Base-by-base conservation (phyloP, 1,284 basidiomycete species). In the Marasmius sp. region DNA sequence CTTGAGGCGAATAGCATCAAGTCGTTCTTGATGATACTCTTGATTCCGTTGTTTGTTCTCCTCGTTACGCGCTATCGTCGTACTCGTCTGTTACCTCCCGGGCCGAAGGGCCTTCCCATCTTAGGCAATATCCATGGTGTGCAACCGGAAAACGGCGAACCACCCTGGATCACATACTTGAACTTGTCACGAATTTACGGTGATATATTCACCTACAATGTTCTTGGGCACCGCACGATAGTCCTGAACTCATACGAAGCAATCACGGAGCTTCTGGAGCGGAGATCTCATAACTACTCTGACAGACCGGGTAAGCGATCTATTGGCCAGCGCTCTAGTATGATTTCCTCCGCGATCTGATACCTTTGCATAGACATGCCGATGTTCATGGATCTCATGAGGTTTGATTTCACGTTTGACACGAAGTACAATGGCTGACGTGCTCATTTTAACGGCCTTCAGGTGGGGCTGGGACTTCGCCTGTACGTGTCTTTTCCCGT, bases 321-420 rank as follows among this genome's bases (percentile, higher is more conserved):
- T 20, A 22, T 27, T 43, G 16, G 11, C 9, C 5, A 5, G 27
- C 5, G 27, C n/a, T 3, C 20, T 18, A 47, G 8, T 14, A 27
- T 36, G 36, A 43, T 43, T 43, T 12, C 12, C 41, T 12, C 11
- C n/a, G 41, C 10, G 10, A 16, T 27, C 34, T 9, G 14, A 47
- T 22, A 22, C 14, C 2, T 4, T 18, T 41, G 39, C 8, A 14
- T 58, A 39, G 20, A 11, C 38, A 45, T 61, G 59, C 59, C 55
- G 43, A 71, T 73, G 70, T 66, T 68, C 37, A 70, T 69, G 48
- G 71, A 73, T 53, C 66, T 73, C n/a, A 71, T 74, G 66, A 56
- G 39, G 41, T 43, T 43, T 43, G 41, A 12, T n/a, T 6, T 43
- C 41, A 43, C 41, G 12, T 12, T 3, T 3, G 11, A 12, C 12